Evolutionary conservation across 305 asterid species (phyloP).

Genomic region (Rubia tinctorum): DNA sequence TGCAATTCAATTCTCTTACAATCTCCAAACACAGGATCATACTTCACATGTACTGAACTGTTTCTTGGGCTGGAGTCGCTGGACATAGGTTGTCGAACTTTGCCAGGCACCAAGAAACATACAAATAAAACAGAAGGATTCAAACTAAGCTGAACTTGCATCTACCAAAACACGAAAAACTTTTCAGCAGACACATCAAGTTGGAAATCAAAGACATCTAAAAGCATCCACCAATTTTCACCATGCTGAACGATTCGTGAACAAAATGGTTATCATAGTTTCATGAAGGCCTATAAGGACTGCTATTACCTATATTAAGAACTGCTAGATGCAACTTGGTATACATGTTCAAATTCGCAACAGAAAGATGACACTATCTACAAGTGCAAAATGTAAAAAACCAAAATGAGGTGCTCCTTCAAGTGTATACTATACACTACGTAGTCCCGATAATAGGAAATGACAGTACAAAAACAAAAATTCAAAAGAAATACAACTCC

Average conservation of each 20-base stretch:
- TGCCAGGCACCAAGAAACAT: not conserved
- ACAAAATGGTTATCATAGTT: not conserved
- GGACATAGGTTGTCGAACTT: not conserved
- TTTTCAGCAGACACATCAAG: not conserved
- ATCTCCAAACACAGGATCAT: conserved; percentile 9
- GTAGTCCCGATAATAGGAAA: not conserved
- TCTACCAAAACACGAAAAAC: not conserved
- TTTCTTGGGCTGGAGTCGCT: conserved; percentile 6
- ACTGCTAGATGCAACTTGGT: not conserved
- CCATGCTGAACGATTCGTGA: not conserved
- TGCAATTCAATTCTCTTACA: conserved; percentile 19
- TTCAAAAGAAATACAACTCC: not conserved
- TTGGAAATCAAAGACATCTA: not conserved
- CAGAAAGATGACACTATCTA: not conserved
- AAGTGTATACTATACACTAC: not conserved
- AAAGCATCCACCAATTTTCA: not conserved
- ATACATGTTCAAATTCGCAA: not conserved
- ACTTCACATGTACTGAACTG: not conserved
- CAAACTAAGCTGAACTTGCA: not conserved
- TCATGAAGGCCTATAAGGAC: not conserved
- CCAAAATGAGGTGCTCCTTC: not conserved
- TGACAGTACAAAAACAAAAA: not conserved
- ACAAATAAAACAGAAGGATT: not conserved
- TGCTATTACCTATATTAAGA: not conserved
- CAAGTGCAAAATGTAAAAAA: not conserved